Percentiles rank a stretch among this genome's conserved stretches.
phyloP scores from a whole-genome alignment of 148 eudicot species.

The Oxyria digyna region DNA sequence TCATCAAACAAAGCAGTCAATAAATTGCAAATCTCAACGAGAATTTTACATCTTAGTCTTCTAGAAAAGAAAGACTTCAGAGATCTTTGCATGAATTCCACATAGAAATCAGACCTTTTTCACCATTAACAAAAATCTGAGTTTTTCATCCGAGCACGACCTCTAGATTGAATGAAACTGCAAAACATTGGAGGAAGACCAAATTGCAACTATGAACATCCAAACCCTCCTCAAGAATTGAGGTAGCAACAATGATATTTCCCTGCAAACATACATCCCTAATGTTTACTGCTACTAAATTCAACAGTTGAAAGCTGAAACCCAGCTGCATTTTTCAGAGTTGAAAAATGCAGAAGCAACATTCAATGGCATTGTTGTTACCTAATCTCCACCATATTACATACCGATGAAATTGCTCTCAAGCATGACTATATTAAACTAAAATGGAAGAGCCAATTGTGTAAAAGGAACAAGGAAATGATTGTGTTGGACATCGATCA shows the following conservation, averaged over 20 bases:
- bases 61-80: background rate
- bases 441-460: too few relatives aligned
- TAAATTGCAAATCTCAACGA: background rate
- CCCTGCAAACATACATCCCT: slow-evolving; percentile 29
- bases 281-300: background rate
- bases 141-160: slow-evolving; percentile 78
- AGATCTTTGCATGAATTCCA: background rate
- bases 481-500: too few relatives aligned
- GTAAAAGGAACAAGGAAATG: too few relatives aligned
- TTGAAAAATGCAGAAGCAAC: too few relatives aligned
- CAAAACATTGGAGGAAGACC: slow-evolving; percentile 57
- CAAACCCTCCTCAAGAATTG: slow-evolving; percentile 73
- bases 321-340: too few relatives aligned
- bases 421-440: too few relatives aligned
- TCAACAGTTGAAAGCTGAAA: too few relatives aligned
- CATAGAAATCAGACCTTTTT: slow-evolving; percentile 27
- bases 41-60: background rate
- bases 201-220: slow-evolving; percentile 62
- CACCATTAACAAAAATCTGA: slow-evolving; percentile 66
- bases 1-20: background rate
- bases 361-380: too few relatives aligned
- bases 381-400: too few relatives aligned
- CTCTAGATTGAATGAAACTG: slow-evolving; percentile 93
- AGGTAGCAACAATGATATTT: slow-evolving; percentile 79
- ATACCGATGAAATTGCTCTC: too few relatives aligned